Evolutionary conservation across 176 grass and related monocot species (phyloP).

Genomic region (Hordeum marinum): DNA sequence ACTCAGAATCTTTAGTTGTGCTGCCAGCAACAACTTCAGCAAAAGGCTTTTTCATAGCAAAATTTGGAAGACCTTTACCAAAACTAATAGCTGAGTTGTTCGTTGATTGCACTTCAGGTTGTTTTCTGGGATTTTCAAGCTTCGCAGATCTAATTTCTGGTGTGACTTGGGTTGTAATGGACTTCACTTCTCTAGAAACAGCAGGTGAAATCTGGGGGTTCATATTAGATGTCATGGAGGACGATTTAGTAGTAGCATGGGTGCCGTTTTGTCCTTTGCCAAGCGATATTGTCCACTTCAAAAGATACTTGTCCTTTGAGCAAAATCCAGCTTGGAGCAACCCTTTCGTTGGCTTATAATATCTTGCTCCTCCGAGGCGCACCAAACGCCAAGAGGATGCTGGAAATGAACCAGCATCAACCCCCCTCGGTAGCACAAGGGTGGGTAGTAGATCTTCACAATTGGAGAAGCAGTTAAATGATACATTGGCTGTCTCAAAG

Average conservation of each 20-base stretch:
- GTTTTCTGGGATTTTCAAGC: conserved; percentile 50
- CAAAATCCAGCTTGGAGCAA: conserved; percentile 88
- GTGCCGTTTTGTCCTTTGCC: conserved; percentile 35
- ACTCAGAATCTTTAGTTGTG: conserved; percentile 54
- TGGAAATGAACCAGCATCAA: conserved; percentile 33
- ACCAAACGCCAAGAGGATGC: conserved; percentile 64
- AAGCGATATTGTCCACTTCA: conserved; percentile 55
- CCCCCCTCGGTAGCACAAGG: conserved; percentile 54
- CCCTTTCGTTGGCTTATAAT: conserved; percentile 89
- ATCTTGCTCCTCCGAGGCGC: conserved; percentile 83
- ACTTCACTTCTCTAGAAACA: conserved; percentile 38
- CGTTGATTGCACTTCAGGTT: conserved; percentile 35
- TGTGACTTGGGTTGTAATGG: background rate
- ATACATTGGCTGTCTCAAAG: conserved; percentile 69
- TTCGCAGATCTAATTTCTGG: conserved; percentile 33
- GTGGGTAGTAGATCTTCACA: conserved; percentile 82
- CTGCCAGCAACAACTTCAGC: conserved; percentile 92
- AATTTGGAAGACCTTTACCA: conserved; percentile 77
- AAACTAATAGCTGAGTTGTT: conserved; percentile 56
- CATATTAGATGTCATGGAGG: conserved; percentile 25
- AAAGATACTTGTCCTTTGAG: conserved; percentile 70
- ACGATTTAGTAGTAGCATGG: conserved; percentile 14
- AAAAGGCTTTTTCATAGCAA: conserved; percentile 92
- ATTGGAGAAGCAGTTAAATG: conserved; percentile 72
- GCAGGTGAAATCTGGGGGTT: conserved; percentile 16